phyloP scores from a whole-genome alignment of 75 land plant genomes.

The Larix kaempferi region DNA sequence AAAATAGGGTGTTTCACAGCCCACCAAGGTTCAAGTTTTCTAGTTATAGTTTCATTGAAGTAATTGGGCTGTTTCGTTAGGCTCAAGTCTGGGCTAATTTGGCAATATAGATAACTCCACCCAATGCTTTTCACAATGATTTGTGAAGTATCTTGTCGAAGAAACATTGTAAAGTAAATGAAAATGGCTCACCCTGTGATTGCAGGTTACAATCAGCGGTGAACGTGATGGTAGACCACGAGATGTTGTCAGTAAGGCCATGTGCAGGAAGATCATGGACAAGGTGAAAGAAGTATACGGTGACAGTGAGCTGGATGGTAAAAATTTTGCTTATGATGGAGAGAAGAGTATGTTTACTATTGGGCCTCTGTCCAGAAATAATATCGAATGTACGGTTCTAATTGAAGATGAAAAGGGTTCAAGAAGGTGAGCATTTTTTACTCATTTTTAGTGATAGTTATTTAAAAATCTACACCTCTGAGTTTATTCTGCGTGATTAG shows the following conservation, averaged over 20 bases:
- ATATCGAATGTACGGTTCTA: slow-evolving; percentile 38
- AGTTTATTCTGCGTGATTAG: neutral
- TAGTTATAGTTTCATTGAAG: neutral
- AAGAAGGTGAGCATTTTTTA: slow-evolving; percentile 6
- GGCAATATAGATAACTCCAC: no score
- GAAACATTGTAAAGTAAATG: neutral
- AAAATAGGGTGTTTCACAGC: neutral
- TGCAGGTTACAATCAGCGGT: slow-evolving; percentile 11
- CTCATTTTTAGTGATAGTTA: neutral
- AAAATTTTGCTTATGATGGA: slow-evolving; percentile 66
- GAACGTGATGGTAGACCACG: slow-evolving; percentile 14
- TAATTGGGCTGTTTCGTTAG: neutral
- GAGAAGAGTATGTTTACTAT: slow-evolving; percentile 60
- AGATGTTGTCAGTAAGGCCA: slow-evolving; percentile 36
- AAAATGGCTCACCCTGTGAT: neutral
- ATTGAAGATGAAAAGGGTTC: slow-evolving; percentile 36
- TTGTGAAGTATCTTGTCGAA: no score
- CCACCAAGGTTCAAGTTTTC: neutral
- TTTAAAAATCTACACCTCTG: neutral
- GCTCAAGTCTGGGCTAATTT: neutral
- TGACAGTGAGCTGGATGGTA: slow-evolving; percentile 31
- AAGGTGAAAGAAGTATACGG: slow-evolving; percentile 49
- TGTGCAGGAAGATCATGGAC: slow-evolving; percentile 47
- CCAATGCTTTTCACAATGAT: no score
- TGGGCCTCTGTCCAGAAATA: slow-evolving; percentile 43